phyloP scores from a whole-genome alignment of 2,329 filamentous ascomycete genomes.

The Calonectria multiphialidica region DNA sequence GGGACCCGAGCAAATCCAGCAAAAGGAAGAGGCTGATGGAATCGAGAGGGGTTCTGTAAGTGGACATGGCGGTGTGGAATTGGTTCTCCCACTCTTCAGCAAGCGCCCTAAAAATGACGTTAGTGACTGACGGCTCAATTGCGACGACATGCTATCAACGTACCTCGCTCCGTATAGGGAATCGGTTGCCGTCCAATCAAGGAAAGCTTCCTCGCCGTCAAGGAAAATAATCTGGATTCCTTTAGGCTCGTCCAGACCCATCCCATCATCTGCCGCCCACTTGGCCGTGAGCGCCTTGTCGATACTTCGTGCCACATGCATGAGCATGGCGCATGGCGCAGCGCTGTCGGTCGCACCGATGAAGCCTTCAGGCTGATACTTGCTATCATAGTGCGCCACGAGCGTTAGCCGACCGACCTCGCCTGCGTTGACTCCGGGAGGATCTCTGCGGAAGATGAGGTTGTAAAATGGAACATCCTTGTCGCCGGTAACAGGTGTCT shows the following conservation, averaged over 20 bases:
- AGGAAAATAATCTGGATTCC: slow-evolving; percentile 91
- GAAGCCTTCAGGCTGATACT: slow-evolving; percentile 84
- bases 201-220: slow-evolving; percentile 95
- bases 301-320: slow-evolving; percentile 86
- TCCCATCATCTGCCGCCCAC: slow-evolving; percentile 71
- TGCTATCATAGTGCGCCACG: slow-evolving; percentile 94
- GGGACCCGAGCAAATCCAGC: slow-evolving; percentile 86
- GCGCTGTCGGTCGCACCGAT: slow-evolving; percentile 95
- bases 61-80: slow-evolving; percentile 77
- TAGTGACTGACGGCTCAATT: slow-evolving; percentile 4
- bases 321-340: slow-evolving; percentile 91
- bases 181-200: slow-evolving; percentile 82
- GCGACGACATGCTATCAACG: slow-evolving; percentile 29
- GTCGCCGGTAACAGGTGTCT: slow-evolving; percentile 80
- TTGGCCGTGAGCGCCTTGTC: slow-evolving; percentile 84
- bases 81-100: slow-evolving; percentile 84
- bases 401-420: slow-evolving; percentile 86
- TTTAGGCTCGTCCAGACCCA: slow-evolving; percentile 75
- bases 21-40: slow-evolving; percentile 91
- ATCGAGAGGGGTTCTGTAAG: slow-evolving; percentile 78
- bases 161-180: slow-evolving; percentile 90
- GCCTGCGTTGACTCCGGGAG: slow-evolving; percentile 81
- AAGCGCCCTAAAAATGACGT: slow-evolving; percentile 64
- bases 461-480: slow-evolving; percentile 86
- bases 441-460: slow-evolving; percentile 87